Base-by-base conservation (phyloP, 768 basidiomycete genomes). In the Termitomyces heimii region DNA sequence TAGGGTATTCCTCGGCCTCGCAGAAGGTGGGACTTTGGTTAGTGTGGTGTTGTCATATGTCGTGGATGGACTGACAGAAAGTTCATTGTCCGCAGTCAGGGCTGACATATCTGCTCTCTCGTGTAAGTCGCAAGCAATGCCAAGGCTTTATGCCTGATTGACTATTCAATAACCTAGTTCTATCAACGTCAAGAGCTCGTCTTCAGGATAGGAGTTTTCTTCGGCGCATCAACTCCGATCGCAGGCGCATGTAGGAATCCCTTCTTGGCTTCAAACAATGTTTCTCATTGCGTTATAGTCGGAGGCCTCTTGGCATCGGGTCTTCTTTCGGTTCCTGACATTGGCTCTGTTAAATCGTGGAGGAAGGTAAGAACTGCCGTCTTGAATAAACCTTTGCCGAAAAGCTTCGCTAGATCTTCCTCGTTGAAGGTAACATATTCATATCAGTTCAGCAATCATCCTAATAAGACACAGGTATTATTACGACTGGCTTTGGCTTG, bases 251-350 rank as follows among this genome's bases (percentile, higher is more conserved):
- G 73, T 72, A 55, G 50, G 70, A 59, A 24, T 16, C 55, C 43
- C 16, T 14, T 55, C 47, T 10, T 12, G 5, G 16, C n/a, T 9
- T 24, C 31, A 24, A 22, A n/a, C 2, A 1, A 13, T 28, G 26
- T 32, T 44, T 54, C 22, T 53, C 42, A 47, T 9, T 39, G 28
- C 18, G 54, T 55, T 31, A 35, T 28, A 73, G 71, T 74, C 54
- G 73, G 74, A 18, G 74, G 74, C n/a, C 63, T 75, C 9, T 61
- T 75, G 26, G 73, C 74, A 2, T 75, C 74, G 13, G 73, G 74
- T 31, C 65, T 75, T 28, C 63, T 74, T n/a, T 65, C 65, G 1
- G 54, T 75, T 1, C 53, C 65, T 9, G 68, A 75, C 57, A 65
- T 75, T 47, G 72, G 73, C 1, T 54, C 58, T 16, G 67, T 74